Conservation (phyloP, 495 filamentous ascomycete genomes). For the Tuber umbilicatum region DNA sequence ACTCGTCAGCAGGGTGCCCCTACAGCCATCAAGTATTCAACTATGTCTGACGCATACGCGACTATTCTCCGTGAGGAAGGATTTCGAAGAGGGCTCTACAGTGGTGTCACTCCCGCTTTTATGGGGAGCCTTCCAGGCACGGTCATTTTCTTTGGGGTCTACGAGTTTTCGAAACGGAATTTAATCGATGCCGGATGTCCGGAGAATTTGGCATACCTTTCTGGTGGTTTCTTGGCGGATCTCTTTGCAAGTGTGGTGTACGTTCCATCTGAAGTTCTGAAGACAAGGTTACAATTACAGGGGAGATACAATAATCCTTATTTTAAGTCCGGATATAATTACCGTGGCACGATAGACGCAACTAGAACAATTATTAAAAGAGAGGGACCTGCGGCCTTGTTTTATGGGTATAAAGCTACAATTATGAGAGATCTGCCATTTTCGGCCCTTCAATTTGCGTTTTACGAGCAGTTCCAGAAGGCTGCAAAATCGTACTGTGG, state of each 20-base stretch:
- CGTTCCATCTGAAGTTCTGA: conserved; percentile 92
- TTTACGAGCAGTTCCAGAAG: conserved; percentile 87
- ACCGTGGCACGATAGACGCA: conserved; percentile 71
- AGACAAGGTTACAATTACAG: conserved; percentile 89
- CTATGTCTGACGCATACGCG: conserved; percentile 77
- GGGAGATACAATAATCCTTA: conserved; percentile 90
- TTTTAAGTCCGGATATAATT: conserved; percentile 92
- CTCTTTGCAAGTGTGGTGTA: conserved; percentile 86
- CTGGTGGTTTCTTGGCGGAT: conserved; percentile 84
- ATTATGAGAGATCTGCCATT: conserved; percentile 93
- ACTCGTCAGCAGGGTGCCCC: conserved; percentile 98
- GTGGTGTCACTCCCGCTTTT: conserved; percentile 81
- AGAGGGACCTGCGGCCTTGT: conserved; percentile 78
- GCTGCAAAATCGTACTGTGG: conserved; percentile 69
- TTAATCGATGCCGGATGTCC: conserved; percentile 78
- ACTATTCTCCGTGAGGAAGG: conserved; percentile 93
- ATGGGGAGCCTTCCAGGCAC: conserved; percentile 91
- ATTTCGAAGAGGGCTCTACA: conserved; percentile 78
- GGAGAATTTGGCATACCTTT: conserved; percentile 72
- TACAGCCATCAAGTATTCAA: conserved; percentile 82
- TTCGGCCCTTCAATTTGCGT: conserved; percentile 91
- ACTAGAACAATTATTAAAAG: conserved; percentile 70
- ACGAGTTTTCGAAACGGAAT: conserved; percentile 86
- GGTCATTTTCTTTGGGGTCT: conserved; percentile 88
- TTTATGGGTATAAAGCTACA: conserved; percentile 90